These are phyloP conservation scores for Suhomyces guaymorum DNA, from an alignment of 1,139 yeast genomes.

Conservation along the genomic window DNA sequence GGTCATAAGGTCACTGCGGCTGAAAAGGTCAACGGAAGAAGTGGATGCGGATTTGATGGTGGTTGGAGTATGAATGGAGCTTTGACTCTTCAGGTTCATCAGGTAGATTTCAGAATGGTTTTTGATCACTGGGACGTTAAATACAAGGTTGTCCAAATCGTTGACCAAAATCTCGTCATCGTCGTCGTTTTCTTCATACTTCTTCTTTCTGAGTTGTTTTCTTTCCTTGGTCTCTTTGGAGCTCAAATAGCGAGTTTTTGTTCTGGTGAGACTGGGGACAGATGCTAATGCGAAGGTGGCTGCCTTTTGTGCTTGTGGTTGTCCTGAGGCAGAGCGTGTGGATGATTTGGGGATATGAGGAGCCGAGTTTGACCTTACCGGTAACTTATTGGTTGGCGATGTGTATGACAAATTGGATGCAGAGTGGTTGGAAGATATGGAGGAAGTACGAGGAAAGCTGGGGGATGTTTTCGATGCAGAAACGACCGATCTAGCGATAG, in stretches of 20 bases:
- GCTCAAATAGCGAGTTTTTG: conserved; percentile 39
- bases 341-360: conserved; percentile 8
- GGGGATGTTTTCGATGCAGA: conserved; percentile 4
- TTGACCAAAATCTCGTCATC: conserved; percentile 44
- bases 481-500: no score
- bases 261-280: conserved; percentile 18
- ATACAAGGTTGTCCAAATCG: conserved; percentile 40
- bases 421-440: conserved; percentile 7
- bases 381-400: conserved; percentile 4
- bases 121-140: conserved; percentile 48
- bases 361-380: conserved; percentile 5
- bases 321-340: background rate
- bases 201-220: conserved; percentile 40
- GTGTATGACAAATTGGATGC: conserved; percentile 6
- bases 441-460: conserved; percentile 2
- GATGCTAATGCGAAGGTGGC: conserved; percentile 5
- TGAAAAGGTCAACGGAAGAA: conserved; percentile 7
- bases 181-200: conserved; percentile 45
- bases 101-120: conserved; percentile 39
- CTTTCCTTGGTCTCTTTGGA: conserved; percentile 43
- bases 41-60: conserved; percentile 7
- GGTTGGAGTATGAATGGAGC: conserved; percentile 8
- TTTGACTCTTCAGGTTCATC: conserved; percentile 9
- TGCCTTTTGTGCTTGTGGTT: conserved; percentile 4
- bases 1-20: conserved; percentile 31